Base-by-base conservation (phyloP, 768 basidiomycete species). In the Cystofilobasidium macerans region DNA sequence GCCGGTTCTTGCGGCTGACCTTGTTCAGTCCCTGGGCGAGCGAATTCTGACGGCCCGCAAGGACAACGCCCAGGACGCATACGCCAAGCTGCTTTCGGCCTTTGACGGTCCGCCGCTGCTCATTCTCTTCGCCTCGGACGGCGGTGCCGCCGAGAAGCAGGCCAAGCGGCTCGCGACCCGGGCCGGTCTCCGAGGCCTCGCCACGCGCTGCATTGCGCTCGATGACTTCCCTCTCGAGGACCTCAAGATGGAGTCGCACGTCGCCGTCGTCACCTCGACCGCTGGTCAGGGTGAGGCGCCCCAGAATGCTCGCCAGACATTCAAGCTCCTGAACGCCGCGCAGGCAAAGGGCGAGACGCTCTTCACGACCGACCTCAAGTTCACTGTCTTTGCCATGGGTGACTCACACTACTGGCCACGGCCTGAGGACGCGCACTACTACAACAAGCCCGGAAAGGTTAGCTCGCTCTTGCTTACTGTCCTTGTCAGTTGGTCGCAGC, bases 331-430 rank as follows among this genome's bases (percentile, higher is more conserved):
- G 71, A 87, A 87, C 70, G 85, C 84, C 11, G 82, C 84, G 9
- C 40, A 79, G 2, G 77, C 79, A 13, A 79, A 79, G n/a, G 83
- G 83, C 24, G 85, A 86, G 60, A 79, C 78, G 62, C 78, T 81
- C 7, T 79, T 91, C 48, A 36, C 57, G 48, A 69, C 78, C 32
- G 69, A 60, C 38, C 71, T 75, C 61, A 85, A 83, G 73, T 88
- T 83, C 76, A 77, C 86, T 61, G 91, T 98, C 51, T 95, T 98
- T 71, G 94, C 81, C 57, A 87, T 99, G 84, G 95, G 95, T 68
- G 95, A 99, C 76, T 93, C 88, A 75, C 93, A 95, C 77, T 99
- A 99, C 79, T 99, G 95, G 95, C 95, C 95, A 12, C 83, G 95
- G 47, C 82, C 88, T 22, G 92, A 98, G 76, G 95, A 98, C 73